Conservation (phyloP, 2,329 filamentous ascomycete species). For the Colletotrichum zoysiae region DNA sequence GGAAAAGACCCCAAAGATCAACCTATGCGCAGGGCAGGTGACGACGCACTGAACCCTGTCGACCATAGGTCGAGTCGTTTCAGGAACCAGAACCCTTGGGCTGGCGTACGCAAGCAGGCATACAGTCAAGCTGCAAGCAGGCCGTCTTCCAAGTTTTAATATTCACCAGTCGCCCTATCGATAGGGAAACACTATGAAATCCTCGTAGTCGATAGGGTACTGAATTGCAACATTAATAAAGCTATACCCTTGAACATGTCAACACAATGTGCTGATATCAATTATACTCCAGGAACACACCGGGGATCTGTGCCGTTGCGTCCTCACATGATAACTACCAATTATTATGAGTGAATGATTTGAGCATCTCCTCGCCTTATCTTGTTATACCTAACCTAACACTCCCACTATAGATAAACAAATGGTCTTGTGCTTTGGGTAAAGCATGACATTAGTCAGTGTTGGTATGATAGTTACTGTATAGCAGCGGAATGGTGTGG, state of each 20-base stretch:
- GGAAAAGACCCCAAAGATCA: neutral
- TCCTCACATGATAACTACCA: too few relatives aligned
- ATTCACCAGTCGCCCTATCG: neutral
- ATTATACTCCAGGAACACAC: too few relatives aligned
- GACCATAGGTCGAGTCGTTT: neutral
- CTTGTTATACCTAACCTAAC: too few relatives aligned
- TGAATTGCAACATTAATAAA: neutral
- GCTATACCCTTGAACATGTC: neutral
- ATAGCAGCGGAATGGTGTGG: too few relatives aligned
- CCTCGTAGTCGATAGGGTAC: neutral
- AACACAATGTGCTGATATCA: neutral
- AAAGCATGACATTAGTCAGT: too few relatives aligned
- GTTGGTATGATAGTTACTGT: too few relatives aligned
- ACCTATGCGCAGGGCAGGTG: neutral
- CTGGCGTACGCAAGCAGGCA: neutral
- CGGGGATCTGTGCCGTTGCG: too few relatives aligned
- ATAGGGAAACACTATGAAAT: neutral
- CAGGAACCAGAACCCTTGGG: too few relatives aligned
- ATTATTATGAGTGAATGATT: too few relatives aligned
- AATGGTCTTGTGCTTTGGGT: too few relatives aligned
- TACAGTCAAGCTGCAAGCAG: neutral
- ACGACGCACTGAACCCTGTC: neutral
- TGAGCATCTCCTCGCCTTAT: too few relatives aligned
- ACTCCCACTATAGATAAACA: too few relatives aligned
- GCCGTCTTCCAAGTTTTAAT: neutral